These are phyloP conservation scores for Gossypium ekmanianum DNA, from an alignment of 345 rosid genomes.

Conservation along the genomic window DNA sequence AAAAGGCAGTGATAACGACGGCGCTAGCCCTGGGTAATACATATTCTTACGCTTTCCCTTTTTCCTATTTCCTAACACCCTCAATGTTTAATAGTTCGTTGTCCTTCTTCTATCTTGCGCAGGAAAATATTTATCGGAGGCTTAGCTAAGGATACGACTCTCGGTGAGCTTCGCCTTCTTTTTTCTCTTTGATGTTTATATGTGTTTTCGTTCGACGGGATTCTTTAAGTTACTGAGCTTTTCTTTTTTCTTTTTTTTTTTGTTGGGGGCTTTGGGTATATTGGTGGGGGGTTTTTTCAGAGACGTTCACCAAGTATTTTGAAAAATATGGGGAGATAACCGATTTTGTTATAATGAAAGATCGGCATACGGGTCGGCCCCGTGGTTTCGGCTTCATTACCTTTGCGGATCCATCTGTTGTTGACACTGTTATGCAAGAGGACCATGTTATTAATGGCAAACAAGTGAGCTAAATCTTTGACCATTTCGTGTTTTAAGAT, in stretches of 20 bases:
- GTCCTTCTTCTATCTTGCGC: not conserved
- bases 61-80: not conserved
- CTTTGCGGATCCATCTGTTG: slow-evolving; percentile 76
- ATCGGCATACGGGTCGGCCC: slow-evolving; percentile 67
- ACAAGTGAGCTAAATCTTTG: slow-evolving; percentile 43
- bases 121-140: slow-evolving; percentile 91
- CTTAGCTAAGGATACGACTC: slow-evolving; percentile 67
- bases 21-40: slow-evolving; percentile 18
- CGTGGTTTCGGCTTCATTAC: slow-evolving; percentile 93
- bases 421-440: slow-evolving; percentile 81
- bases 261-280: not conserved
- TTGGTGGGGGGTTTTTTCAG: slow-evolving; percentile 28
- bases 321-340: slow-evolving; percentile 79
- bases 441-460: slow-evolving; percentile 70
- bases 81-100: not conserved
- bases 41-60: not conserved
- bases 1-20: slow-evolving; percentile 8
- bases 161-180: slow-evolving; percentile 31
- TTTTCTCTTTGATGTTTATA: not conserved
- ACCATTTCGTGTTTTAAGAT: not conserved
- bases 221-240: not conserved
- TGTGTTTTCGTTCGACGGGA: not conserved
- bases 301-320: slow-evolving; percentile 65
- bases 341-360: slow-evolving; percentile 88
- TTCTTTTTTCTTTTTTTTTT: not conserved